Percentiles rank a stretch among this genome's conserved stretches.
These are phyloP conservation scores for Psilocybe azurescens DNA, from an alignment of 768 basidiomycete species.

Conservation along the genomic window DNA sequence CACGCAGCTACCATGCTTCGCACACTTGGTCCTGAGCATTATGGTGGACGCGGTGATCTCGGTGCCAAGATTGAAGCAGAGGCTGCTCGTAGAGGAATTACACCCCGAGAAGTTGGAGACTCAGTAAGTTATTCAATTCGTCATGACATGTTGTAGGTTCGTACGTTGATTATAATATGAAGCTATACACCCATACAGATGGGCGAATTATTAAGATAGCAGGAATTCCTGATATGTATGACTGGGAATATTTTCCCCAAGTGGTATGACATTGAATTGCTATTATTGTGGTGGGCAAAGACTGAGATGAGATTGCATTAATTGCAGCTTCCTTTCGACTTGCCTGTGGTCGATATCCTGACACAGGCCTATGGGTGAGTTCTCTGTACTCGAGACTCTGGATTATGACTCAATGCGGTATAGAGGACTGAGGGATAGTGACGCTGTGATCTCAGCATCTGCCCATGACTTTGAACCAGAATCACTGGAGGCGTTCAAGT, in stretches of 20 bases:
- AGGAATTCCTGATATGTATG: conserved; percentile 19
- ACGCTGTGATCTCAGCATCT: neutral
- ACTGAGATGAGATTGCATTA: neutral
- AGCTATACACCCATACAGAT: conserved; percentile 11
- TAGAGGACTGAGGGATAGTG: conserved; percentile 12
- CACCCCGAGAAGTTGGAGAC: conserved; percentile 7
- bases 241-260: conserved; percentile 23
- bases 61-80: conserved; percentile 13
- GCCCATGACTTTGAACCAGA: conserved; percentile 6
- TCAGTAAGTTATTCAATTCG: conserved; percentile 3
- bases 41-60: conserved; percentile 18
- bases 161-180: neutral
- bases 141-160: neutral
- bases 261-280: conserved; percentile 4
- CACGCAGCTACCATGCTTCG: conserved; percentile 10
- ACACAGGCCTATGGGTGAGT: neutral
- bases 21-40: conserved; percentile 9
- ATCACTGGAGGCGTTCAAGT: conserved; percentile 8
- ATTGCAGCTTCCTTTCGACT: neutral
- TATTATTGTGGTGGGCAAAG: neutral
- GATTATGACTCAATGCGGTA: neutral
- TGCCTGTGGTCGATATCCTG: neutral
- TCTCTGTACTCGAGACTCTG: neutral
- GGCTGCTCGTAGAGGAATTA: conserved; percentile 5
- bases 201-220: conserved; percentile 11